Base-by-base conservation (phyloP, 805 yeast genomes). In the Kluyveromyces aestuarii region DNA sequence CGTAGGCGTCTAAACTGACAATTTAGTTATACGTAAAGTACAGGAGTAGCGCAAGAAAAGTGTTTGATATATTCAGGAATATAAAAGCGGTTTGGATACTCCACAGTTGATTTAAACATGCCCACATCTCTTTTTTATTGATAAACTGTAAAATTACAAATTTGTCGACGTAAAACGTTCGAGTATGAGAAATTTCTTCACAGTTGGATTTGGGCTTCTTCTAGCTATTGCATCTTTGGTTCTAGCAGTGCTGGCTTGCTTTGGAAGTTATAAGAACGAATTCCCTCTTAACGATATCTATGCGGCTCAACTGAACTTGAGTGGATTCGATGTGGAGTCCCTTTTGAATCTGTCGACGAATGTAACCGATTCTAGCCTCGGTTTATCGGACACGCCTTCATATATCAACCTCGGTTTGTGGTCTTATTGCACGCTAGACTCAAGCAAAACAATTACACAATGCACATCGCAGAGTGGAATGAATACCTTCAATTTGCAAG, bases 391-490 rank as follows among this genome's bases (percentile, higher is more conserved):
- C 7, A 30, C 35, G 14, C 67, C 67, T 8, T 61, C 76, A 2
- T 74, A 73, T 40, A 68, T 75, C 54, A 71, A 76, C 14, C 67
- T 80, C 35, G 85, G 87, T 37, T 64, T 79, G 55, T 82, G 84
- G 77, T 83, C 84, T 21, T 81, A 79, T 64, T 82, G 89, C 63
- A 56, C 69, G 47, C 83, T 81, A 19, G 54, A 51, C 27, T 41
- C 59, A 3, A 35, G 51, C 11, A 52, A 55, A 8, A 45, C 46
- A 5, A 53, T 64, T 6, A 50, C 52, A 5, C 45, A 44, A n/a
- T 64, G 68, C 48, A 61, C 63, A 4, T 55, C 61, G 19, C 66
- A 66, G 16, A 44, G 44, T 36, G 66, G 66, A 13, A 60, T 64
- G 35, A 63, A 64, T 45, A 44, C 55, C 8, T 61, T 64, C 47